Percentiles rank a stretch among this genome's conserved stretches.
Conservation (phyloP, 306 rosid genomes). For the Cicer arietinum region DNA sequence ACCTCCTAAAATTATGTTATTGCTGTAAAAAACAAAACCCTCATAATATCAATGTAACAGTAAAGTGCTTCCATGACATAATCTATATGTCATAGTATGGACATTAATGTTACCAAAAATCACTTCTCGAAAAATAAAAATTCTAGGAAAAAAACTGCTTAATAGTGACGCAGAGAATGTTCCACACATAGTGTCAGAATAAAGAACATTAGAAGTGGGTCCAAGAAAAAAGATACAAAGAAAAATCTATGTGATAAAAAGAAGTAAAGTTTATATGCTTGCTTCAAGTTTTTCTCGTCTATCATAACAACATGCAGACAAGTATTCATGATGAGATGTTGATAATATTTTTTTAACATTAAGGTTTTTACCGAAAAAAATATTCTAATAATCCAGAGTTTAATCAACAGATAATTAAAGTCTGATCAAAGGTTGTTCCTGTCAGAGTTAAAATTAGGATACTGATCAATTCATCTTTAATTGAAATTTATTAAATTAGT, state of each 20-base stretch:
- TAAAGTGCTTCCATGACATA: neutral
- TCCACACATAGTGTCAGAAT: conserved; percentile 40
- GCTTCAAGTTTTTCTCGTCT: conserved; percentile 39
- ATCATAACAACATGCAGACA: conserved; percentile 40
- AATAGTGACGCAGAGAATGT: conserved; percentile 61
- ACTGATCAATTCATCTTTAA: too few species aligned
- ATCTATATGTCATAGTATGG: conserved; percentile 3
- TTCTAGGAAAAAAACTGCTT: conserved; percentile 45
- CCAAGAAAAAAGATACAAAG: conserved; percentile 41
- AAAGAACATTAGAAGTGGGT: conserved; percentile 37
- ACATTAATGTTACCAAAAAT: conserved; percentile 24
- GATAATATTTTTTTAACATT: too few species aligned
- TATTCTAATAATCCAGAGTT: too few species aligned
- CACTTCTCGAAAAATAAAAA: conserved; percentile 7
- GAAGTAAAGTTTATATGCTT: conserved; percentile 44
- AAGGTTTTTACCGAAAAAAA: too few species aligned
- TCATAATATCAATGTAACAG: neutral
- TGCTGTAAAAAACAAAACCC: too few species aligned
- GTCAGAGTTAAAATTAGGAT: too few species aligned
- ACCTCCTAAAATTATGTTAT: neutral
- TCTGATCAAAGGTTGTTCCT: too few species aligned
- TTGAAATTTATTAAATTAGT: too few species aligned
- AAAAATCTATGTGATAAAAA: conserved; percentile 45
- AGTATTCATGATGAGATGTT: neutral
- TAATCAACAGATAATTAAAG: too few species aligned